Base-by-base conservation (phyloP, 1,284 basidiomycete species). In the Phaffia rhodozyma region DNA sequence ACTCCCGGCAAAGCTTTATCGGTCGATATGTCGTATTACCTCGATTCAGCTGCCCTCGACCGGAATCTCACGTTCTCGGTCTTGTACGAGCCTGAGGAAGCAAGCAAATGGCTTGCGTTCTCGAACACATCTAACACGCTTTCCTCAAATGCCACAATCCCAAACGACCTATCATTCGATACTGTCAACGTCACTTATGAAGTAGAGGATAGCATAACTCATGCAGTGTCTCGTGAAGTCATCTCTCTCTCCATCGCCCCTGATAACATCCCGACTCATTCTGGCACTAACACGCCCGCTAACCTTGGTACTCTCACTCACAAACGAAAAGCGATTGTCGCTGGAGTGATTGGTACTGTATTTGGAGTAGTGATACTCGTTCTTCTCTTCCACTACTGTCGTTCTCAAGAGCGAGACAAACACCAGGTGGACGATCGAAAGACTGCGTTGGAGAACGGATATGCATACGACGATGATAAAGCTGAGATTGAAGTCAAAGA, bases 401-500 rank as follows among this genome's bases (percentile, higher is more conserved):
- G 61, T 20, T n/a, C 58, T 16, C 27, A 38, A 32, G 58, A 60
- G 29, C 5, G 13, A 43, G 38, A 43, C 13, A 60, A 60, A 51
- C 58, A 60, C 49, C 25, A 60, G 49, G 58, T 60, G 1, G 58
- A 60, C 49, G 58, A 60, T 30, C 50, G 52, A 27, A 47, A 23
- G 27, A 60, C 58, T 9, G 48, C 49, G 11, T 13, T 32, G 20
- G 58, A 38, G 48, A 47, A 58, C 20, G 43, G 21, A 11, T 60
- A 51, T 29, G 27, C 30, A 21, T 49, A 60, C 29, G 58, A 60
- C 32, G 50, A 60, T 23, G 56, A 23, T 25, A 60, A 53, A 25
- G 59, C 43, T 43, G 38, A 43, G 27, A 38, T 38, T 20, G 29
- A 55, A 34, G 29, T 25, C 54, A 55, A 55, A 27, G 29, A 23